These are phyloP conservation scores for Lactarius pseudohatsudake DNA, from an alignment of 768 basidiomycete genomes.

Conservation along the genomic window DNA sequence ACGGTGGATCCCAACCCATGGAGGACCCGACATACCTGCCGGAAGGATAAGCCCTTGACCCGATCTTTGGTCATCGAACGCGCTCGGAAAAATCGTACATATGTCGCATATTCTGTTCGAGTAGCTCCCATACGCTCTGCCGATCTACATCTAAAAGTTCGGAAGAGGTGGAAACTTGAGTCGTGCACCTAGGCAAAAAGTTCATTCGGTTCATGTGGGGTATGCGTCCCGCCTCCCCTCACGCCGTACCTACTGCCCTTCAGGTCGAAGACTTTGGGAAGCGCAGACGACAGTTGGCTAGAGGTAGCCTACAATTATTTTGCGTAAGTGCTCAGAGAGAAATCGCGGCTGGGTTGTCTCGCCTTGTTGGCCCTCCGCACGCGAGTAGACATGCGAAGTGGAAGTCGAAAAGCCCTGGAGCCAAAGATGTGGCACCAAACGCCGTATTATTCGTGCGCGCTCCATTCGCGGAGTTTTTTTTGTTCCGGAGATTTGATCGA, in stretches of 20 bases:
- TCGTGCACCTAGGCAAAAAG: constrained; percentile 5
- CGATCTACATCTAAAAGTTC: constrained; percentile 20
- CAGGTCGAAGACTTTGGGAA: constrained; percentile 4
- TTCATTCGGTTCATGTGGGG: neutral
- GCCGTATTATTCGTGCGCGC: neutral
- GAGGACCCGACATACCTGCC: constrained; percentile 56
- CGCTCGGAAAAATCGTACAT: constrained; percentile 13
- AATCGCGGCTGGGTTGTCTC: neutral
- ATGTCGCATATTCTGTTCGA: constrained; percentile 25
- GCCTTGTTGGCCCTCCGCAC: constrained; percentile 28
- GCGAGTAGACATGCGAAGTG: constrained; percentile 17
- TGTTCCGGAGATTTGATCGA: neutral
- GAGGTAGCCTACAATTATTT: constrained; percentile 16
- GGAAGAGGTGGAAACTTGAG: constrained; percentile 15
- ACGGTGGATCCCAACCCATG: constrained; percentile 61
- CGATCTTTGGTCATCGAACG: constrained; percentile 28
- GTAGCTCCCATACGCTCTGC: constrained; percentile 22
- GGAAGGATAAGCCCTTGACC: constrained; percentile 33
- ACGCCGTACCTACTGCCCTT: constrained; percentile 7
- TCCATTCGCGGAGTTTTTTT: neutral
- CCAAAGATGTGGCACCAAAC: neutral
- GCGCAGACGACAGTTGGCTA: constrained; percentile 10
- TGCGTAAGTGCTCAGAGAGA: neutral
- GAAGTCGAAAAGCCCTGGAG: neutral
- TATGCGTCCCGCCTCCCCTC: neutral